Evolutionary conservation across 169 alveolate species (phyloP).

Genomic region (Eimeria necatrix): DNA sequence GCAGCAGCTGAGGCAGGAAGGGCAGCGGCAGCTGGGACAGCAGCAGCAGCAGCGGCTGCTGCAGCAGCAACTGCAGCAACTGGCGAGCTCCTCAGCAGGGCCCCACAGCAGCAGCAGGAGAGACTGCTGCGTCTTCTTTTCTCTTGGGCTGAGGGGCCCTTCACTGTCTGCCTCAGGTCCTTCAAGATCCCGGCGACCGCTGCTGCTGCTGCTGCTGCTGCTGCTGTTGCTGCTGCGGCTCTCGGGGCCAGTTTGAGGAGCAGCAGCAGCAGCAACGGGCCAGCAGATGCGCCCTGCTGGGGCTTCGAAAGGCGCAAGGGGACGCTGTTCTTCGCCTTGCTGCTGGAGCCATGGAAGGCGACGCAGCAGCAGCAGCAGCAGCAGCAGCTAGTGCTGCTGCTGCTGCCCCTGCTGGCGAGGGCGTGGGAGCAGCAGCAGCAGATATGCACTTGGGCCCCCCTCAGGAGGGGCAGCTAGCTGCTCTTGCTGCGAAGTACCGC

Average conservation of each 20-base stretch:
- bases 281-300: background rate
- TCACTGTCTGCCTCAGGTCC: background rate
- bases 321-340: background rate
- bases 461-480: background rate
- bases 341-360: background rate
- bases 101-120: background rate
- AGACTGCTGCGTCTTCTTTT: background rate
- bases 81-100: background rate
- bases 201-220: background rate
- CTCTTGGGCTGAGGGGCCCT: too few species aligned
- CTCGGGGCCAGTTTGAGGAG: background rate
- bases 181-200: background rate
- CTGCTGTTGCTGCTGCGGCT: background rate
- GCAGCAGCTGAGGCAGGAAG: too few species aligned
- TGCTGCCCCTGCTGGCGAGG: too few species aligned
- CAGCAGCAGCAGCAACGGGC: background rate
- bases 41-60: too few species aligned
- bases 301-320: background rate
- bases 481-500: conserved; percentile 20
- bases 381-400: background rate
- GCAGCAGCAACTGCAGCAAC: background rate
- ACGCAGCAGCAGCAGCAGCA: conserved; percentile 19
- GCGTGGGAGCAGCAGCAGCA: background rate
- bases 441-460: background rate
- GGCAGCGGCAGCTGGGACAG: too few species aligned